Percentiles rank a stretch among this genome's conserved stretches.
These are phyloP conservation scores for Stachybotrys chlorohalonatus DNA, from an alignment of 2,329 filamentous ascomycete genomes.

Conservation along the genomic window DNA sequence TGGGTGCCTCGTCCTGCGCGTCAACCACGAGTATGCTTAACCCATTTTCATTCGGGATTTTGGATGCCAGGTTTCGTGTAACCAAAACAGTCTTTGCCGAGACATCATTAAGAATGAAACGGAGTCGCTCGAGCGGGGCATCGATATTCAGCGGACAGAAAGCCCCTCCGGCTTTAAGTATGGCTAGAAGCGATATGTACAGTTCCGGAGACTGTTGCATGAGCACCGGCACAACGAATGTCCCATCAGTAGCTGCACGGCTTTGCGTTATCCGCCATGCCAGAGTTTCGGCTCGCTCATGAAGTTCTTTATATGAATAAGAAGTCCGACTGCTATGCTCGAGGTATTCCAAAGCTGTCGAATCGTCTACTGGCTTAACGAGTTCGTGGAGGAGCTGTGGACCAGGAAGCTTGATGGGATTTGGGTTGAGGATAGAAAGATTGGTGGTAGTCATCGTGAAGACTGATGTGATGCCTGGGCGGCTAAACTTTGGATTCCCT, in stretches of 20 bases:
- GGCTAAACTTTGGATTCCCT: neutral
- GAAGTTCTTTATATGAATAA: conserved; percentile 55
- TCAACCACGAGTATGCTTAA: conserved; percentile 28
- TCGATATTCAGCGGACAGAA: conserved; percentile 82
- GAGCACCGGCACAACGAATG: conserved; percentile 62
- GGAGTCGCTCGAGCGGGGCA: conserved; percentile 64
- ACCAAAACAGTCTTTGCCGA: conserved; percentile 61
- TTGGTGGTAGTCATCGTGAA: neutral
- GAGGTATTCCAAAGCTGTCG: conserved; percentile 22
- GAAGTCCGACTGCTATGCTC: conserved; percentile 15
- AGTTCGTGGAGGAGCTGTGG: conserved; percentile 47
- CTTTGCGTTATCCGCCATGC: conserved; percentile 36
- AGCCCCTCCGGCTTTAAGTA: conserved; percentile 72
- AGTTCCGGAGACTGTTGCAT: conserved; percentile 68
- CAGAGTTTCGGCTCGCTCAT: conserved; percentile 46
- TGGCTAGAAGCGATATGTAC: conserved; percentile 68
- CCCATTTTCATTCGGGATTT: conserved; percentile 22
- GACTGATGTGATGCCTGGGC: neutral
- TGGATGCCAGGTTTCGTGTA: conserved; percentile 35
- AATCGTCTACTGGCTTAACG: conserved; percentile 31
- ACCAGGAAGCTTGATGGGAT: conserved; percentile 29
- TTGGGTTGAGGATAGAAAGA: conserved; percentile 38
- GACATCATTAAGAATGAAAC: conserved; percentile 75
- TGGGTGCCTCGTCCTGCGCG: conserved; percentile 7
- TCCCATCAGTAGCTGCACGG: conserved; percentile 7